These are phyloP conservation scores for Gomphus bonarii DNA, from an alignment of 1,284 basidiomycete genomes.

Conservation along the genomic window DNA sequence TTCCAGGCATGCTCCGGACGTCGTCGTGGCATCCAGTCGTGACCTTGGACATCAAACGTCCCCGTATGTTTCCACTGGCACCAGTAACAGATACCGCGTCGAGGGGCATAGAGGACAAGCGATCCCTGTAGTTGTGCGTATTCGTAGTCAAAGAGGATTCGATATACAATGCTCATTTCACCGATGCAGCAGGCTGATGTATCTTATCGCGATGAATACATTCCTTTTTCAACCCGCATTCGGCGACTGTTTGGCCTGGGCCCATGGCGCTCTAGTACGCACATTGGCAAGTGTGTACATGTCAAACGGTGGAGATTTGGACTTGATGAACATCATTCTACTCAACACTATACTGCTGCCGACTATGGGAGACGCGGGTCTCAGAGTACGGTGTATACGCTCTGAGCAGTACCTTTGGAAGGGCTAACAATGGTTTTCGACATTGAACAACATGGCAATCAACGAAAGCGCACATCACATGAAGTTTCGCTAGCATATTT, in stretches of 20 bases:
- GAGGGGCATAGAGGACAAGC: slow-evolving; percentile 2
- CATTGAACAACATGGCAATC: not conserved
- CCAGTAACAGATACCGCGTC: slow-evolving; percentile 2
- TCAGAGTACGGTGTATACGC: slow-evolving; percentile 4
- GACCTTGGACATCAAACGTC: not conserved
- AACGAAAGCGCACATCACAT: not conserved
- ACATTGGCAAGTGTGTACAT: slow-evolving; percentile 5
- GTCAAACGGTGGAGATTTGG: slow-evolving; percentile 7
- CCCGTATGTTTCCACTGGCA: not conserved
- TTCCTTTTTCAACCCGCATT: slow-evolving; percentile 4
- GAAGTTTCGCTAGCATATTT: not conserved
- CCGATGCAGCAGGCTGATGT: not conserved
- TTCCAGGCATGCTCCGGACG: slow-evolving; percentile 1
- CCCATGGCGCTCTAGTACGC: slow-evolving; percentile 6
- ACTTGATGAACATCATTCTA: not conserved
- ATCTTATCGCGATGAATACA: slow-evolving; percentile 6
- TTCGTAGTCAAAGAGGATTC: not conserved
- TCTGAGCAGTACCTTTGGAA: not conserved
- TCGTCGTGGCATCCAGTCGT: not conserved
- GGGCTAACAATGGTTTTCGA: not conserved
- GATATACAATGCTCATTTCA: not conserved
- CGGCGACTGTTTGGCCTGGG: slow-evolving; percentile 9
- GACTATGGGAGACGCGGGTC: not conserved
- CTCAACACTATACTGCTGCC: not conserved
- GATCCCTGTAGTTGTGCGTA: slow-evolving; percentile 9